Evolutionary conservation across 2,329 filamentous ascomycete species (phyloP), one percentile per base, ranked within the genome.

Genomic region (Arachnomyces sp.): DNA sequence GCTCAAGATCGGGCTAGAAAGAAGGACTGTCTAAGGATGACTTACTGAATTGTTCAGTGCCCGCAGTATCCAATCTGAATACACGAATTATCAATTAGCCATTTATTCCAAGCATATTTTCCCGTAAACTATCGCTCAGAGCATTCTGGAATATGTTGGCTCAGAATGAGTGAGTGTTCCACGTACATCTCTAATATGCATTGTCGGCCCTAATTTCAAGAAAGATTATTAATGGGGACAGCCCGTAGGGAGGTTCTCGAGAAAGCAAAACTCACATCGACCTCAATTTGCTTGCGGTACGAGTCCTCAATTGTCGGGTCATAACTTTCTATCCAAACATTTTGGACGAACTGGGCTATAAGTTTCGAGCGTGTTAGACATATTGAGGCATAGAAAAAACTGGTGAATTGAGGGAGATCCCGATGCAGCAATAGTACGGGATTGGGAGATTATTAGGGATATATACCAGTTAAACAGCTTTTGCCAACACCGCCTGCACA

Each of bases 321-420:
- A 60, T 90, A 90, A 61, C 81, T 85, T 64, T 94, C 87, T 59
- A 94, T 90, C 84, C 87, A 93, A 54, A 93, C 83, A 67, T 92
- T 89, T 64, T 92, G 86, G 38, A 94, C 87, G 56, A 93, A 94
- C 72, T 94, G 87, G 55, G 88, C 87, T 87, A 56, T 55, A 49
- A 52, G 31, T 38, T 35, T 29, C 37, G 53, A 17, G 49, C 46
- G 42, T 32, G 38, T 42, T 45, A 40, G 17, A 34, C 31, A 8
- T 7, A 30, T 14, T 12, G 7, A 9, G 35, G 36, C 33, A 33
- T 37, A 33, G 38, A 38, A 16, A 34, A 43, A 30, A 12, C 28
- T 34, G 28, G 25, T 49, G 34, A 40, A 43, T 50, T 49, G 49
- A 39, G 11, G 15, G 28, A 9, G 46, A 58, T 39, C 17, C 25